These are phyloP conservation scores for Sporothrix curviconia DNA, from an alignment of 2,329 filamentous ascomycete species.

Conservation along the genomic window DNA sequence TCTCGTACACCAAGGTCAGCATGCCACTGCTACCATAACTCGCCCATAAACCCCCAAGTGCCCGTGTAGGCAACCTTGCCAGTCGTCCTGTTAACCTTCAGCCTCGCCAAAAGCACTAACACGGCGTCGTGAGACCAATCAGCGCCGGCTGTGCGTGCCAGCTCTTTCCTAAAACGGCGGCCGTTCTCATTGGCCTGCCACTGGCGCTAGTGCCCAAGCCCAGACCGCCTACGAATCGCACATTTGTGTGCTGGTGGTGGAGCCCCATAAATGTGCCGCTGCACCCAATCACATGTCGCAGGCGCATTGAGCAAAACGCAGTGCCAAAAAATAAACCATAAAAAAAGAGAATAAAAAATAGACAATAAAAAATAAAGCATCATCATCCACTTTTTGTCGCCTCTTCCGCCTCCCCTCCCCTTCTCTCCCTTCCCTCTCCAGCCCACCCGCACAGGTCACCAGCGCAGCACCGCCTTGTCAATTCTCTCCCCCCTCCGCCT, in stretches of 20 bases:
- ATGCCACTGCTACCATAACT: too few species aligned
- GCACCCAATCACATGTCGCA: not conserved
- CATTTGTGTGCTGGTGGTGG: slow-evolving; percentile 6
- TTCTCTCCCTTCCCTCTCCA: slow-evolving; percentile 17
- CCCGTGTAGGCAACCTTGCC: not conserved
- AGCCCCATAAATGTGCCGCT: not conserved
- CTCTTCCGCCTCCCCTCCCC: not conserved
- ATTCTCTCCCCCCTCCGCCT: slow-evolving; percentile 26
- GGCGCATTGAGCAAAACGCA: not conserved
- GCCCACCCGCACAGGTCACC: slow-evolving; percentile 23
- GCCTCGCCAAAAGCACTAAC: too few species aligned
- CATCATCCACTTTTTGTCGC: slow-evolving; percentile 20
- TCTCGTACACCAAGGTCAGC: too few species aligned
- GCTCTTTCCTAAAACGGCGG: slow-evolving; percentile 4
- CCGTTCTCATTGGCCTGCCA: not conserved
- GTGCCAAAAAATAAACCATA: slow-evolving; percentile 10
- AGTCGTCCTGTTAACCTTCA: not conserved
- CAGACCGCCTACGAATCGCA: not conserved
- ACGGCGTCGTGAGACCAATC: not conserved
- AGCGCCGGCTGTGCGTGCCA: not conserved
- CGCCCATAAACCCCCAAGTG: too few species aligned
- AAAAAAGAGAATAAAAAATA: slow-evolving; percentile 21
- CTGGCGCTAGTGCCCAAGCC: slow-evolving; percentile 6
- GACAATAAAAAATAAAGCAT: slow-evolving; percentile 16
- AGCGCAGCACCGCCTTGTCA: slow-evolving; percentile 37